Conservation (phyloP, 768 basidiomycete genomes). For the Sarcodon aspratus region DNA sequence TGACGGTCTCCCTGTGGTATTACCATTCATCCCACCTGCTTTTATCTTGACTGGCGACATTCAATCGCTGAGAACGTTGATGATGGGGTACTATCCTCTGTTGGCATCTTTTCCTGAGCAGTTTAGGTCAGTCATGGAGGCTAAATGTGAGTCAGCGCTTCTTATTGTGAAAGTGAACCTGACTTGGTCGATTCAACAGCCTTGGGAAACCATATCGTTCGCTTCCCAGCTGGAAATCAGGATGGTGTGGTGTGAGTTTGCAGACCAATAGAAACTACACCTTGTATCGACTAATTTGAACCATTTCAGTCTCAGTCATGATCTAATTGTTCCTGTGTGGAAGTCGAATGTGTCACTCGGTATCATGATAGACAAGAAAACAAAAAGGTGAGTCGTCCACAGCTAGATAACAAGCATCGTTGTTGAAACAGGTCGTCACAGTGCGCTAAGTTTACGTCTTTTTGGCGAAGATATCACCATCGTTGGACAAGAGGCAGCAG, state of each 20-base stretch:
- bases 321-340: slow-evolving; percentile 91
- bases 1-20: slow-evolving; percentile 74
- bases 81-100: slow-evolving; percentile 75
- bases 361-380: slow-evolving; percentile 94
- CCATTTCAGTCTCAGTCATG: slow-evolving; percentile 48
- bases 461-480: slow-evolving; percentile 72
- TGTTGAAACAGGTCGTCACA: slow-evolving; percentile 16
- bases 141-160: slow-evolving; percentile 31
- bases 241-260: slow-evolving; percentile 43
- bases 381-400: slow-evolving; percentile 52
- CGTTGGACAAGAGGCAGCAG: slow-evolving; percentile 26
- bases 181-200: slow-evolving; percentile 24
- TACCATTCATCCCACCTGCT: slow-evolving; percentile 67
- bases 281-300: neutral
- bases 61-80: slow-evolving; percentile 46
- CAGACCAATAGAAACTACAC: neutral
- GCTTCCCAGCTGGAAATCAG: slow-evolving; percentile 44
- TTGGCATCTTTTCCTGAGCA: slow-evolving; percentile 49
- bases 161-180: neutral
- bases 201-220: slow-evolving; percentile 62
- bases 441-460: slow-evolving; percentile 78
- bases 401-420: neutral
- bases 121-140: slow-evolving; percentile 43
- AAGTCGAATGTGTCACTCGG: slow-evolving; percentile 80
- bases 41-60: slow-evolving; percentile 52